Conservation (phyloP, 2,329 filamentous ascomycete genomes). For the Ceratocystis papillata region DNA sequence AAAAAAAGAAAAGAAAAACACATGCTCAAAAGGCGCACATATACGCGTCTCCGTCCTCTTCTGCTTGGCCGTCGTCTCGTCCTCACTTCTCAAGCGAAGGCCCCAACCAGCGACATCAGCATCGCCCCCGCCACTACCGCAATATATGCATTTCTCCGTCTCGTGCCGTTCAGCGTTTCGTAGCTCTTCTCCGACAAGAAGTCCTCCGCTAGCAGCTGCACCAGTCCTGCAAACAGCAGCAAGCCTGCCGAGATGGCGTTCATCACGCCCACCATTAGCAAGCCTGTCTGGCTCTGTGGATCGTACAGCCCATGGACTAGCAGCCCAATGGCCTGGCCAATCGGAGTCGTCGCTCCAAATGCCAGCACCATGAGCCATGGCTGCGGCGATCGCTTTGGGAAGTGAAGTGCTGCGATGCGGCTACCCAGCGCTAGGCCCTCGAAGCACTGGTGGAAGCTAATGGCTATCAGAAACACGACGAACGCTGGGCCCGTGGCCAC, state of each 20-base stretch:
- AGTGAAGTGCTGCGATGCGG: constrained; percentile 73
- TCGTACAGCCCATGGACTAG: constrained; percentile 70
- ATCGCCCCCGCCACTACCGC: constrained; percentile 53
- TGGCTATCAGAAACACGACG: constrained; percentile 67
- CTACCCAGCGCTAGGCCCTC: constrained; percentile 67
- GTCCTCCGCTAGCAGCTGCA: constrained; percentile 76
- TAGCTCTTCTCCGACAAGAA: constrained; percentile 70
- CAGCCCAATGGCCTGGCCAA: constrained; percentile 74
- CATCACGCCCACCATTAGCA: constrained; percentile 77
- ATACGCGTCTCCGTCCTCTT: background rate
- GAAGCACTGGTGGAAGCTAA: constrained; percentile 78
- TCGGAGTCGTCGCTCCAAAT: constrained; percentile 65
- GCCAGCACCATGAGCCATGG: constrained; percentile 77
- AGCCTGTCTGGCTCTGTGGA: constrained; percentile 60
- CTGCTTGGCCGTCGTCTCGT: background rate
- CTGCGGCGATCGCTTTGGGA: constrained; percentile 58
- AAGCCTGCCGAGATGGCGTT: constrained; percentile 76
- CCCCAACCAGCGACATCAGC: constrained; percentile 61
- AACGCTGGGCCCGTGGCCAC: constrained; percentile 72
- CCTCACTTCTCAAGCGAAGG: constrained; percentile 47
- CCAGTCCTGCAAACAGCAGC: constrained; percentile 69
- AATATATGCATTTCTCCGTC: constrained; percentile 50
- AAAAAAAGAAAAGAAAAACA: background rate
- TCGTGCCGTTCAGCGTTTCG: constrained; percentile 50
- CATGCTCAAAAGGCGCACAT: background rate